Evolutionary conservation across 441 rosid species (phyloP).

Genomic region (Geranium incanum): DNA sequence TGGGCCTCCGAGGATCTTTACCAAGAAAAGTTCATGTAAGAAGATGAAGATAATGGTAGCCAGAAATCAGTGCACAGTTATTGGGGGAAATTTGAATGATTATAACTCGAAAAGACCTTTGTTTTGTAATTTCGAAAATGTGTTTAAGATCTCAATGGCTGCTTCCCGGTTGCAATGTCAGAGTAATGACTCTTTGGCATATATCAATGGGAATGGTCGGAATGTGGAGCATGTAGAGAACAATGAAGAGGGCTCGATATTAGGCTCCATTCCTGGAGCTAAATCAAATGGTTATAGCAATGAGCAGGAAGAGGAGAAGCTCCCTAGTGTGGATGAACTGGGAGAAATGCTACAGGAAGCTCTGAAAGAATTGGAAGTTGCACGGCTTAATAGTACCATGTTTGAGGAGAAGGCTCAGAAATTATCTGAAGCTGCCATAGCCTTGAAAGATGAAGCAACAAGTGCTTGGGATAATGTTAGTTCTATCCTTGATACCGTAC

Average conservation of each 20-base stretch:
- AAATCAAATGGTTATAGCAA: slow-evolving; percentile 26
- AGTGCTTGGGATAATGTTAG: slow-evolving; percentile 59
- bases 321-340: slow-evolving; percentile 48
- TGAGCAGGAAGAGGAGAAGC: slow-evolving; percentile 38
- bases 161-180: slow-evolving; percentile 39
- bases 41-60: slow-evolving; percentile 27
- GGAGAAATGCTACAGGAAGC: slow-evolving; percentile 57
- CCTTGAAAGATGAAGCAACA: slow-evolving; percentile 71
- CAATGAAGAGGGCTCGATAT: slow-evolving; percentile 27
- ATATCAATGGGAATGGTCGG: slow-evolving; percentile 45
- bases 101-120: slow-evolving; percentile 25
- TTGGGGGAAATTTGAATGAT: slow-evolving; percentile 24
- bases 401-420: slow-evolving; percentile 89
- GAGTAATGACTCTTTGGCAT: slow-evolving; percentile 59
- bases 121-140: slow-evolving; percentile 25
- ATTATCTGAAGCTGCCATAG: slow-evolving; percentile 81
- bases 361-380: slow-evolving; percentile 61
- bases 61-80: slow-evolving; percentile 29
- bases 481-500: slow-evolving; percentile 44
- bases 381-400: slow-evolving; percentile 61
- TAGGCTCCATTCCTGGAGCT: slow-evolving; percentile 20
- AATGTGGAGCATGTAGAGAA: slow-evolving; percentile 38
- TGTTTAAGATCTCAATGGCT: slow-evolving; percentile 28
- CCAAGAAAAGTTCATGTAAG: slow-evolving; percentile 23
- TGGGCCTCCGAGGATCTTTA: slow-evolving; percentile 25